Percentiles rank a stretch among this genome's conserved stretches.
Evolutionary conservation across 371 early-diverging fungal species (phyloP).

Genomic region (Basidiobolus meristosporus): DNA sequence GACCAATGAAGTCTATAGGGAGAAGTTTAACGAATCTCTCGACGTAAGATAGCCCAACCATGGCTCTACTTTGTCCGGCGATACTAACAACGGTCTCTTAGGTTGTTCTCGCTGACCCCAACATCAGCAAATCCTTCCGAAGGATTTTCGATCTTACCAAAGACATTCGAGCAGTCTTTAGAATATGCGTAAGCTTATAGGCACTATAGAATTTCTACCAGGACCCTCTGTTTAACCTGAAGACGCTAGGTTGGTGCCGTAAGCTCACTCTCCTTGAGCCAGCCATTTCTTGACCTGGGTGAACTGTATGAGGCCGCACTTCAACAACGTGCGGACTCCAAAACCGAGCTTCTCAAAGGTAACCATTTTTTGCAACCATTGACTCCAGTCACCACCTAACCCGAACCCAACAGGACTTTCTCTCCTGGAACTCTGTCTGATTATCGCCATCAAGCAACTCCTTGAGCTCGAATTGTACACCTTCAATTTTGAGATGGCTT

Average conservation of each 20-base stretch:
- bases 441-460: slow-evolving; percentile 60
- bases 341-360: slow-evolving; percentile 41
- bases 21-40: background rate
- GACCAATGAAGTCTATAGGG: background rate
- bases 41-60: slow-evolving; percentile 1
- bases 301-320: slow-evolving; percentile 21
- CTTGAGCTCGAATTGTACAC: slow-evolving; percentile 32
- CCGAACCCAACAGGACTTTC: slow-evolving; percentile 25
- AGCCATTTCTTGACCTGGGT: slow-evolving; percentile 18
- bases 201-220: background rate
- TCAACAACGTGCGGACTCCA: slow-evolving; percentile 27
- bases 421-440: slow-evolving; percentile 54
- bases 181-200: slow-evolving; percentile 27
- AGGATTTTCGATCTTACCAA: slow-evolving; percentile 36
- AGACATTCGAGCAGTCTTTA: slow-evolving; percentile 32
- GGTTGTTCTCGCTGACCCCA: slow-evolving; percentile 22
- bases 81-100: slow-evolving; percentile 4
- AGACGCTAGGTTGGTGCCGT: slow-evolving; percentile 29
- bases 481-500: slow-evolving; percentile 88
- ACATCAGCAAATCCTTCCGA: slow-evolving; percentile 19
- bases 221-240: background rate
- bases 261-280: slow-evolving; percentile 11
- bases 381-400: background rate
- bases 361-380: slow-evolving; percentile 2
- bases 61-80: background rate